phyloP scores from a whole-genome alignment of 2,329 filamentous ascomycete species.

The Colletotrichum eleusines region DNA sequence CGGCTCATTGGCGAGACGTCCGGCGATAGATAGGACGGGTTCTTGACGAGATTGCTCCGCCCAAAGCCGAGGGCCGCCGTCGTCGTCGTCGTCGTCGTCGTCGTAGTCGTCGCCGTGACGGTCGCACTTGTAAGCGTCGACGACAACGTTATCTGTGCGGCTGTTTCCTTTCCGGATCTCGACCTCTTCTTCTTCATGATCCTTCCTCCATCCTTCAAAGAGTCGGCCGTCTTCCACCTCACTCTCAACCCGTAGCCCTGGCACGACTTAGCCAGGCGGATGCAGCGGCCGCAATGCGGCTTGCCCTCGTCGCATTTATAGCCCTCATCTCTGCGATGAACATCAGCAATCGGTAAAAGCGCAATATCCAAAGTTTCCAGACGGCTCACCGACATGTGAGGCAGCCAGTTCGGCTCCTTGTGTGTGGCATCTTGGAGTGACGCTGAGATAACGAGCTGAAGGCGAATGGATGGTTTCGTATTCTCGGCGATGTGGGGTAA shows the following conservation, averaged over 20 bases:
- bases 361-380: accelerated
- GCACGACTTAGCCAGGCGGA: slow-evolving; percentile 48
- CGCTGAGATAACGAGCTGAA: not conserved
- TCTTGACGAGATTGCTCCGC: slow-evolving; percentile 18
- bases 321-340: slow-evolving; percentile 46
- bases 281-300: slow-evolving; percentile 48
- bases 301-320: slow-evolving; percentile 52
- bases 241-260: slow-evolving; percentile 49
- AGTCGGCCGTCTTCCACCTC: slow-evolving; percentile 45
- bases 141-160: not conserved
- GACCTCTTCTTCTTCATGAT: slow-evolving; percentile 5
- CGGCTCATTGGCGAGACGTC: slow-evolving; percentile 31
- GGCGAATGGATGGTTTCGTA: not conserved
- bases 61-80: too few relatives aligned
- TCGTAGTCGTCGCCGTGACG: not conserved
- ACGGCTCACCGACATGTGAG: slow-evolving; percentile 24
- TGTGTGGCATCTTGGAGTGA: slow-evolving; percentile 20
- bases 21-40: slow-evolving; percentile 14
- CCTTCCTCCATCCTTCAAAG: not conserved
- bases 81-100: not conserved
- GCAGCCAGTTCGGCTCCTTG: slow-evolving; percentile 32
- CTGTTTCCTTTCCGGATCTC: not conserved
- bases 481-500: slow-evolving; percentile 12
- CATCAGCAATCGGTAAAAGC: not conserved
- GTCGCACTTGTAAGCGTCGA: not conserved